phyloP scores from a whole-genome alignment of 2,329 filamentous ascomycete species.

The Rutstroemia sydowiana region DNA sequence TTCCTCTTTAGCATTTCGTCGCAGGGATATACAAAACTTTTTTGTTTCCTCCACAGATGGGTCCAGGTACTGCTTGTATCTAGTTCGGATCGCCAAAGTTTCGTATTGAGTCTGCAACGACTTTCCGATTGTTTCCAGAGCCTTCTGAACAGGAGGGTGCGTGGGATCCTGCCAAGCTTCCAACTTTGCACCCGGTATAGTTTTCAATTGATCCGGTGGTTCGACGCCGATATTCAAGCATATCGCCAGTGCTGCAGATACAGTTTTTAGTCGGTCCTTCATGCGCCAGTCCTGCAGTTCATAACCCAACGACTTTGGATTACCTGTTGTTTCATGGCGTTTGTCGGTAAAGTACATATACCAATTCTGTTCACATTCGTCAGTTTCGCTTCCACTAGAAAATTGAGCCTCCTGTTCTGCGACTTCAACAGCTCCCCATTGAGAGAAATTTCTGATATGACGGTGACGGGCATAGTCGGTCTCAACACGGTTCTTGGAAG shows the following conservation, averaged over 20 bases:
- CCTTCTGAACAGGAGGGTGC: constrained; percentile 69
- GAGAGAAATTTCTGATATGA: background rate
- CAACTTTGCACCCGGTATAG: constrained; percentile 82
- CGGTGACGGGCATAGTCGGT: background rate
- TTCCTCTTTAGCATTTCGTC: constrained; percentile 91
- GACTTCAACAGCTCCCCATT: background rate
- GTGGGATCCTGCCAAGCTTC: constrained; percentile 97
- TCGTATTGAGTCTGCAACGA: constrained; percentile 95
- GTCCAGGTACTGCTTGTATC: constrained; percentile 95
- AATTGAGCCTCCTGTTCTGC: no score
- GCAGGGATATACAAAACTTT: constrained; percentile 85
- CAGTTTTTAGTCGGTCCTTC: constrained; percentile 91
- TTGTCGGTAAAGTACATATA: constrained; percentile 99
- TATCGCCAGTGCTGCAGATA: constrained; percentile 87
- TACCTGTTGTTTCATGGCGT: constrained; percentile 88
- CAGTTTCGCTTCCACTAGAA: no score
- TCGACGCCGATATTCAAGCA: constrained; percentile 97
- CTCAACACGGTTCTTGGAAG: background rate
- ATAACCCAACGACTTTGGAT: constrained; percentile 61
- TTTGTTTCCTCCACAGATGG: constrained; percentile 96
- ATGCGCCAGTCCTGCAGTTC: constrained; percentile 92
- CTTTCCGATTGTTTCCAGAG: constrained; percentile 91
- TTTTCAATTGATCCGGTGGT: constrained; percentile 93
- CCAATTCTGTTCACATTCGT: constrained; percentile 64
- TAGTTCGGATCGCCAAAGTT: constrained; percentile 86